These are phyloP conservation scores for Galium porrigens DNA, from an alignment of 305 asterid genomes.

Conservation along the genomic window DNA sequence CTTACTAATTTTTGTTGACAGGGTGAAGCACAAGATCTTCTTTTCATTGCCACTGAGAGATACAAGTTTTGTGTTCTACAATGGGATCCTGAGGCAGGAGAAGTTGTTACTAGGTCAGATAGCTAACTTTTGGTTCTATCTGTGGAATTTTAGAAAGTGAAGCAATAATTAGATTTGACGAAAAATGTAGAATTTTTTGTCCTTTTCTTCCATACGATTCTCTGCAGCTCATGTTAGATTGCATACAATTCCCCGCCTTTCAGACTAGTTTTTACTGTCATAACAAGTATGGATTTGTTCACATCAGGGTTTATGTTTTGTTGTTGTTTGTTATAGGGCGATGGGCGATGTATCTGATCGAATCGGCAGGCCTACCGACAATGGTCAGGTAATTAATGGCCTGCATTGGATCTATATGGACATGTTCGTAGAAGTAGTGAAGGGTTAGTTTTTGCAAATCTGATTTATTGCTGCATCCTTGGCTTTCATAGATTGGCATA, in stretches of 20 bases:
- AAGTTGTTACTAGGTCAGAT: conserved; percentile 66
- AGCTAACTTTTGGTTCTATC: neutral
- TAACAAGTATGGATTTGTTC: neutral
- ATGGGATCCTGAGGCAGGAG: conserved; percentile 74
- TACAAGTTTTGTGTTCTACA: conserved; percentile 83
- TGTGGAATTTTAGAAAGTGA: neutral
- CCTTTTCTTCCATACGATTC: neutral
- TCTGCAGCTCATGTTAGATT: neutral
- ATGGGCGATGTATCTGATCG: conserved; percentile 99
- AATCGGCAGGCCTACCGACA: conserved; percentile 71
- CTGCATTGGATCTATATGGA: neutral
- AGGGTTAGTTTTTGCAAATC: conserved; percentile 3
- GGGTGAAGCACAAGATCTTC: conserved; percentile 93
- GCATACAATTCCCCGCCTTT: neutral
- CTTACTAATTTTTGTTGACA: conserved; percentile 18
- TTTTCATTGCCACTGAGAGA: conserved; percentile 82
- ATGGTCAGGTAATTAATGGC: conserved; percentile 28
- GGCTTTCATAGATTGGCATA: conserved; percentile 57
- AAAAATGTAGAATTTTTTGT: neutral
- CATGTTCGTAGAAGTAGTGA: neutral
- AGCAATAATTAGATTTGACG: neutral
- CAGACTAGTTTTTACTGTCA: neutral
- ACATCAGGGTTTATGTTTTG: neutral
- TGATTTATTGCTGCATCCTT: conserved; percentile 11
- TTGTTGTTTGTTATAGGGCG: conserved; percentile 41